Evolutionary conservation across 2,329 filamentous ascomycete genomes (phyloP), one percentile per base, ranked within the genome.

Genomic region (Stemphylium vesicarium): DNA sequence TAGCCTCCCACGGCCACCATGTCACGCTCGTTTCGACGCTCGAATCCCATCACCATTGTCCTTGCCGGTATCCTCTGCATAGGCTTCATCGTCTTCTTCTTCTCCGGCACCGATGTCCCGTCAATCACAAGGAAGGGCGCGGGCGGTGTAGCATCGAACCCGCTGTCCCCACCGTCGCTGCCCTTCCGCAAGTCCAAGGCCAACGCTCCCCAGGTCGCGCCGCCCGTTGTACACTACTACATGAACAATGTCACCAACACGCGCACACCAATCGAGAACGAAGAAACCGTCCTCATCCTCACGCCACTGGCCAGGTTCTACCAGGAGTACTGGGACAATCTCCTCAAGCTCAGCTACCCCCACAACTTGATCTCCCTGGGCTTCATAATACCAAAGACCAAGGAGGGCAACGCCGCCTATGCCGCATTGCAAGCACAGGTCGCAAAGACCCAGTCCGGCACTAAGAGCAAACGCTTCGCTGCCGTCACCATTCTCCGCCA

Each of bases 251-350:
- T 98, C 65, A 97, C 93, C 38, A 91, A 91, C 53, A 90, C 93
- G 16, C 75, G 83, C 46, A 84, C 90, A 62, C 91, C 95, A 1
- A 80, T 92, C 45, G 85, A 82, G 59, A 95, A 96, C 73, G 81
- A 86, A 63, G 95, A 99, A 80, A 89, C 88, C 46, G 84, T 99
- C 56, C 87, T 99, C 50, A 90, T 99, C 71, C 84, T 99, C 57
- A 97, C 95, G 1, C 95, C 95, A 9, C 88, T 99, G 78, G 90
- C 92, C 29, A 87, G 91, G 59, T 99, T 98, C 82, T 98, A 97
- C 77, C 88, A 90, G 67, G 88, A 85, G 65, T 99, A 98, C 81
- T 99, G 95, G 94, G 89, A 96, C 75, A 99, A 98, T 69, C 82
- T 99, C 24, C 75, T 93, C 64, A 86, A 86, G 72, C 84, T 99